phyloP scores from a whole-genome alignment of 176 grass and related monocot species.

The Guadua angustifolia region DNA sequence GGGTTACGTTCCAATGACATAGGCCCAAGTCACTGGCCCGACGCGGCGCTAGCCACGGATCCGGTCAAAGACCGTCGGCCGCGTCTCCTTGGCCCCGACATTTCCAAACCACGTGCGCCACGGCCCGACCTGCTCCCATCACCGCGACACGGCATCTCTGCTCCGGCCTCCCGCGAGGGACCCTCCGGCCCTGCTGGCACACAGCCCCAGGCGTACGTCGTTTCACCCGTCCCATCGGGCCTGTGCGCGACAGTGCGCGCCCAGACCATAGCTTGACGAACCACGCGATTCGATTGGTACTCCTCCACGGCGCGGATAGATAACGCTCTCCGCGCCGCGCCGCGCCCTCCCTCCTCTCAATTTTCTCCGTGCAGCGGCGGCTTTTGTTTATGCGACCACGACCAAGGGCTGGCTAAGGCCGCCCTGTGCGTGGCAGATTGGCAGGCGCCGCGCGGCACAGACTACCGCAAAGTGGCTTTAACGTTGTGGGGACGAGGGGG shows the following conservation, averaged over 20 bases:
- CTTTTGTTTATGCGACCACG: conserved; percentile 2
- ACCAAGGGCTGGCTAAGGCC: background rate
- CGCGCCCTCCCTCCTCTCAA: background rate
- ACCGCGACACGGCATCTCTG: conserved; percentile 45
- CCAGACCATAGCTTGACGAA: background rate
- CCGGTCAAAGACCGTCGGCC: conserved; percentile 40
- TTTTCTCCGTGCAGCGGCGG: conserved; percentile 8
- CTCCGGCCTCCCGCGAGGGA: background rate
- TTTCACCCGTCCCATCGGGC: conserved; percentile 33
- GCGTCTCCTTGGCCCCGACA: background rate
- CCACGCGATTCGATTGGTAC: background rate
- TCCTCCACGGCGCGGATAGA: background rate
- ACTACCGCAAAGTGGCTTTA: conserved; percentile 14
- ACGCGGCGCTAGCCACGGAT: background rate
- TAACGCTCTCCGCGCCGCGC: background rate
- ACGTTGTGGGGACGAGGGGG: background rate
- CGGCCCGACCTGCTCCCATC: conserved; percentile 51
- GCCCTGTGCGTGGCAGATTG: background rate
- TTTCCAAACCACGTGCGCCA: conserved; percentile 40
- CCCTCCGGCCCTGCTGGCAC: conserved; percentile 25
- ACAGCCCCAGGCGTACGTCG: background rate
- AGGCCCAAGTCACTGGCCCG: background rate
- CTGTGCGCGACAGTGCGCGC: background rate
- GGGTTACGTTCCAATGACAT: background rate
- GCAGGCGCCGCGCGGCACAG: conserved; percentile 48